Base-by-base conservation (phyloP, 345 rosid species). In the Populus deltoides region DNA sequence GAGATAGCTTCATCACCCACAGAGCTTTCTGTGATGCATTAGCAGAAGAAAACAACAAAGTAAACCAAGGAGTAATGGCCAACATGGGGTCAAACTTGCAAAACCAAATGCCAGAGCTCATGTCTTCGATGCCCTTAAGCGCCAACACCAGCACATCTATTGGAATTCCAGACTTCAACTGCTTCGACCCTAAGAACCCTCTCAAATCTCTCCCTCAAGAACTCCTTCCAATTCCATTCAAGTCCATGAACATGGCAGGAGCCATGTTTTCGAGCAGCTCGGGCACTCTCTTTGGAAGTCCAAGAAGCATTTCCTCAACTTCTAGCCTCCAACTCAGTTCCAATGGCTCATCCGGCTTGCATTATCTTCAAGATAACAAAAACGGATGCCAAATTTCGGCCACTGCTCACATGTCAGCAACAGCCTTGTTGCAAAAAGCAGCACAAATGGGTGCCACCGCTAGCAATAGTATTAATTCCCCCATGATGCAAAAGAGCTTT, bases 361-460 rank as follows among this genome's bases (percentile, higher is more conserved):
- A 81, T 78, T 88, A 86, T 70, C 81, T 85, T 16, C 94, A 87
- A 72, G 91, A 85, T 13, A 72, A 77, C 38, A 88, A 85, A 76
- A 80, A 72, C 5, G 88, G 87, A 12, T 57, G 81, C 69, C 89
- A 74, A 7, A 73, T 83, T 62, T 45, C 81, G 0, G 88, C 86
- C 20, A 74, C 85, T 0, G 86, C 89, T 67, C 87, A 86, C 83
- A 88, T 90, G 93, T 91, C 96, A 3, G 96, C 93, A 0, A 90
- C 96, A 2, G 92, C 92, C 18, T 72, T 89, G 80, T 68, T 90
- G 67, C 92, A 89, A 74, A 90, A 89, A 68, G 96, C 93, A 4
- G 92, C 93, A 11, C 92, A 91, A 65, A 90, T 91, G 90, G 93
- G 93, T 35, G 91, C 93, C 35, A 86, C 91, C 2, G 91, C 91